These are phyloP conservation scores for Boechera stricta DNA, from an alignment of 345 rosid species.

Conservation along the genomic window DNA sequence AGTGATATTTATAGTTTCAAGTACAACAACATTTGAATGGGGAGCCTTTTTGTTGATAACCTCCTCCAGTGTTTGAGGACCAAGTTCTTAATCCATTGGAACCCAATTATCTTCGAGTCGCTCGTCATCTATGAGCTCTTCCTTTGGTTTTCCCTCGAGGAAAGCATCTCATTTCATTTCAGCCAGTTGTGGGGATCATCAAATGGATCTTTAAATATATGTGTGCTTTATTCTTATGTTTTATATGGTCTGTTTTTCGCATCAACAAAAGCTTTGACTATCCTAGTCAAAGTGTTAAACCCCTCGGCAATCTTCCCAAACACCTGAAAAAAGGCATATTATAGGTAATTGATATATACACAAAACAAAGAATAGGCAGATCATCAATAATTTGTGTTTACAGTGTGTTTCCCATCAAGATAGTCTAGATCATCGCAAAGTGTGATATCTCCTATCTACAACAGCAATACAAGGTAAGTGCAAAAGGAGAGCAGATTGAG, in stretches of 20 bases:
- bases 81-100: constrained; percentile 81
- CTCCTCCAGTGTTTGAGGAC: constrained; percentile 67
- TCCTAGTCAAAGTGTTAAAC: constrained; percentile 68
- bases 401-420: constrained; percentile 92
- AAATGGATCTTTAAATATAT: constrained; percentile 80
- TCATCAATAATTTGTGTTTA: constrained; percentile 46
- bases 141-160: constrained; percentile 31
- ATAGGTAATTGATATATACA: background rate
- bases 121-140: constrained; percentile 79
- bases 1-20: constrained; percentile 72
- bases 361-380: background rate
- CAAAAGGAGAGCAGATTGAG: too few species aligned
- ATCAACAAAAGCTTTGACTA: constrained; percentile 87
- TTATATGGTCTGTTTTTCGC: constrained; percentile 70
- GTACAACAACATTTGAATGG: constrained; percentile 87
- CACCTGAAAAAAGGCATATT: constrained; percentile 52
- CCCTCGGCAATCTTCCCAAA: constrained; percentile 93
- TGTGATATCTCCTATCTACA: constrained; percentile 49
- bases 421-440: constrained; percentile 83
- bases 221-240: constrained; percentile 77
- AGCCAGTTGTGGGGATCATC: constrained; percentile 75
- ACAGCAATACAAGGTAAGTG: too few species aligned
- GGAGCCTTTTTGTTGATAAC: constrained; percentile 72
- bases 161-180: constrained; percentile 74
- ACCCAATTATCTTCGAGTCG: constrained; percentile 96